Percentiles rank a stretch among this genome's conserved stretches.
These are phyloP conservation scores for Microbotryum intermedium DNA, from an alignment of 1,284 basidiomycete genomes.

Conservation along the genomic window DNA sequence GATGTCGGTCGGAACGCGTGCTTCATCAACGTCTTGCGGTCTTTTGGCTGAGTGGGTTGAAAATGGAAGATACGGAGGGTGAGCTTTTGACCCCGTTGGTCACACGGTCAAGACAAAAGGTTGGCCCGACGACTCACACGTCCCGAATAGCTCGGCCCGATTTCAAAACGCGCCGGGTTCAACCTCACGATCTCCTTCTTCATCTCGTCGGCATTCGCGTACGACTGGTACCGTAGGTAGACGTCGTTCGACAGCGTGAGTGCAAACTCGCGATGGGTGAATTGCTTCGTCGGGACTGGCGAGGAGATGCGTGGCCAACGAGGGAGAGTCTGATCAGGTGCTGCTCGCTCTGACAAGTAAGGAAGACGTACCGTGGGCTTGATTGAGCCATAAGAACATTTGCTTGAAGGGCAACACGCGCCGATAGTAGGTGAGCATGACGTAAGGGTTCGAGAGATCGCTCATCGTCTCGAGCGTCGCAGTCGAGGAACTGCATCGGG, in stretches of 20 bases:
- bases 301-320: not conserved
- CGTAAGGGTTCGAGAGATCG: constrained; percentile 49
- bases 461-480: constrained; percentile 12
- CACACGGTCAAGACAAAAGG: not conserved
- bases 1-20: constrained; percentile 65
- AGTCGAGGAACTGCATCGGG: not conserved
- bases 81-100: not conserved
- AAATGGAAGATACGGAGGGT: not conserved
- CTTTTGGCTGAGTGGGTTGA: constrained; percentile 57
- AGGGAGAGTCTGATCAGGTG: not conserved
- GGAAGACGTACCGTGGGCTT: constrained; percentile 54
- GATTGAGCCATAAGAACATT: constrained; percentile 90
- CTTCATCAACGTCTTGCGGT: constrained; percentile 75
- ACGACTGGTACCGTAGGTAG: constrained; percentile 93
- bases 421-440: constrained; percentile 83
- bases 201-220: constrained; percentile 72
- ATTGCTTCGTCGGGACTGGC: constrained; percentile 54
- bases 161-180: constrained; percentile 89
- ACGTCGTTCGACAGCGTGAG: constrained; percentile 87
- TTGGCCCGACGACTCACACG: constrained; percentile 46
- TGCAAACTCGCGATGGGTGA: constrained; percentile 92
- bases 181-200: constrained; percentile 78
- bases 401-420: constrained; percentile 91
- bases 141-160: constrained; percentile 86
- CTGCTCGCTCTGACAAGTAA: not conserved